A percentile compares a stretch with the other conserved stretches of the same genome.
phyloP scores from a whole-genome alignment of 352 stramenopile species.

The Pythium insidiosum region DNA sequence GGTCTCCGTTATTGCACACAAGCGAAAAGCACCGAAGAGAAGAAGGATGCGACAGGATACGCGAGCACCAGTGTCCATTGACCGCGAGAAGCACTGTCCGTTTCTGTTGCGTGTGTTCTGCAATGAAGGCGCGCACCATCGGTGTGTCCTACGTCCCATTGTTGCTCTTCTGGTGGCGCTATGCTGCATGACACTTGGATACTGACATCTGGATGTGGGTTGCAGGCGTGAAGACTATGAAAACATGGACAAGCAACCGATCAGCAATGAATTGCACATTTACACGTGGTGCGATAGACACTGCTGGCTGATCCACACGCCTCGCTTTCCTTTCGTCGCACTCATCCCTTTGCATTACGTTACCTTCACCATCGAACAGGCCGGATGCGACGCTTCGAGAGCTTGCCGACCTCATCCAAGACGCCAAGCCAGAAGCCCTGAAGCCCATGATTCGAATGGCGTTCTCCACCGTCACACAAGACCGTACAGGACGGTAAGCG shows the following conservation, averaged over 20 bases:
- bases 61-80: no score
- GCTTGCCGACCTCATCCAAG: conserved; percentile 61
- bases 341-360: no score
- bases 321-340: no score
- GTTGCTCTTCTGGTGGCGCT: no score
- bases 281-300: conserved; percentile 46
- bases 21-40: no score
- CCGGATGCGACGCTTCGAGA: conserved; percentile 63
- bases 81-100: conserved; percentile 64
- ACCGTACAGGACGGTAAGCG: conserved; percentile 33
- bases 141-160: conserved; percentile 16
- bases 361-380: no score
- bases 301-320: background rate
- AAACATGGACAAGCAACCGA: conserved; percentile 33
- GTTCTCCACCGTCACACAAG: conserved; percentile 51
- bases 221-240: conserved; percentile 55
- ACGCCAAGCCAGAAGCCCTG: conserved; percentile 43
- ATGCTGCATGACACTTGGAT: no score
- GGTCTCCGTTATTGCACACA: no score
- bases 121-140: conserved; percentile 37
- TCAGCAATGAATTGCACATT: conserved; percentile 58
- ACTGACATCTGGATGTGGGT: no score
- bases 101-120: conserved; percentile 70
- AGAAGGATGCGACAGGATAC: no score
- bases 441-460: conserved; percentile 47